Base-by-base conservation (phyloP, 257 asterid genomes). In the Nicotiana otophora region DNA sequence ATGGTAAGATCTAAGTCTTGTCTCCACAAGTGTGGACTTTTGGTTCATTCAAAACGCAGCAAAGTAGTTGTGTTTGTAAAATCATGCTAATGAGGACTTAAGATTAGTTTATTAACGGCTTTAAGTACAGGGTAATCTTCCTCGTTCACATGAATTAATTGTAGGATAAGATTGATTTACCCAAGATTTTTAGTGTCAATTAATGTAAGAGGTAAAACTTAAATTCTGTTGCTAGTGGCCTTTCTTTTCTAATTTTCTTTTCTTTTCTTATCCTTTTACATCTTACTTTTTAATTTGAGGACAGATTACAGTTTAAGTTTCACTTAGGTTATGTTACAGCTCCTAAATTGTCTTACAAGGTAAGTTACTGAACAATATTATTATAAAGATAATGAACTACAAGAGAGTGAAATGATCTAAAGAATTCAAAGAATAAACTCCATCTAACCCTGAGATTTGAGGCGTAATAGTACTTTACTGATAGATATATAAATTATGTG, bases 1-100 rank as follows among this genome's bases (percentile, higher is more conserved):
- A 88, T 81, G 91, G 31, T 78, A 61, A 86, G 89, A 88, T 85
- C 84, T 54, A 87, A 87, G 86, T 86, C 88, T 63, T 55, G 83
- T 70, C 81, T 82, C 83, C 66, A 60, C 82, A 81, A 62, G 78
- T 81, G 78, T 46, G 77, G 84, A 89, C 61, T 82, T 82, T 28
- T 34, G 19, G 81, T 70, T 62, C 15, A 80, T 69, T 80, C 76
- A 60, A 60, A 19, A 65, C 65, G 12, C 4, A 61, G 65, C 79
- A 81, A 58, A 74, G 80, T 74, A 74, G 42, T 74, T 74, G 80
- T 74, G 80, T 72, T 42, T 70, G 58, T 42, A 19, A 42, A 74
- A 74, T 48, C 79, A 74, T 51, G 63, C 80, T 74, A 74, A 74
- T 74, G 8, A 74, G 51, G 23, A 74, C 80, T 48, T 51, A 26